These are phyloP conservation scores for Hagleromyces aurorensis DNA, from an alignment of 805 yeast species.

Conservation along the genomic window DNA sequence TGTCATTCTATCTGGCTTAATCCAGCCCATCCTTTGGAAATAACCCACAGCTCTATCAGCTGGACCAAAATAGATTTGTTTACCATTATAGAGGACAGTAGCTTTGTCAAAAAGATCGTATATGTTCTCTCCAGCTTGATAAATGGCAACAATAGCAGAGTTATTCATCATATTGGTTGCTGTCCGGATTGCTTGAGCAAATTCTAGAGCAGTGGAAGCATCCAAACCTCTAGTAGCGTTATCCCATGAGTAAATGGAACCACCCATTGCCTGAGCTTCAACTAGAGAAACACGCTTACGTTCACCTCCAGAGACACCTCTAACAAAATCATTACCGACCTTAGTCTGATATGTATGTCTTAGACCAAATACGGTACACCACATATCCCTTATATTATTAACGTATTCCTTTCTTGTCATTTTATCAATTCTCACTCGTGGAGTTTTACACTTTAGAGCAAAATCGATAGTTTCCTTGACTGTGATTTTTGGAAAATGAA, in stretches of 20 bases:
- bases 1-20: constrained; percentile 55
- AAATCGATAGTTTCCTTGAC: constrained; percentile 45
- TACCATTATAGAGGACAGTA: constrained; percentile 51
- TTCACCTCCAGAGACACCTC: constrained; percentile 71
- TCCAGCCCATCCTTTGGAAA: constrained; percentile 54
- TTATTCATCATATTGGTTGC: constrained; percentile 48
- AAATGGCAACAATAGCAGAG: constrained; percentile 57
- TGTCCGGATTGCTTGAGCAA: constrained; percentile 50
- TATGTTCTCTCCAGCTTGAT: constrained; percentile 61
- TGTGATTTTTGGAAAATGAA: constrained; percentile 44
- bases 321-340: constrained; percentile 59
- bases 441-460: constrained; percentile 44
- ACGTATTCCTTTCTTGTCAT: constrained; percentile 35
- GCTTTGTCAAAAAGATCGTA: constrained; percentile 55
- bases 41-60: constrained; percentile 44
- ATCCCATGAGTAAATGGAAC: constrained; percentile 54
- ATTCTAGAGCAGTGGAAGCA: constrained; percentile 63
- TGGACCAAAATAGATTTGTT: constrained; percentile 54
- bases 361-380: constrained; percentile 44
- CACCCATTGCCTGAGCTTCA: constrained; percentile 49
- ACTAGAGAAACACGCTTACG: constrained; percentile 65
- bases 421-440: constrained; percentile 37
- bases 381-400: constrained; percentile 32
- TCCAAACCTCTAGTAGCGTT: constrained; percentile 67
- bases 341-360: constrained; percentile 53